Conservation (phyloP, 768 basidiomycete genomes). For the Royoungia palumana region DNA sequence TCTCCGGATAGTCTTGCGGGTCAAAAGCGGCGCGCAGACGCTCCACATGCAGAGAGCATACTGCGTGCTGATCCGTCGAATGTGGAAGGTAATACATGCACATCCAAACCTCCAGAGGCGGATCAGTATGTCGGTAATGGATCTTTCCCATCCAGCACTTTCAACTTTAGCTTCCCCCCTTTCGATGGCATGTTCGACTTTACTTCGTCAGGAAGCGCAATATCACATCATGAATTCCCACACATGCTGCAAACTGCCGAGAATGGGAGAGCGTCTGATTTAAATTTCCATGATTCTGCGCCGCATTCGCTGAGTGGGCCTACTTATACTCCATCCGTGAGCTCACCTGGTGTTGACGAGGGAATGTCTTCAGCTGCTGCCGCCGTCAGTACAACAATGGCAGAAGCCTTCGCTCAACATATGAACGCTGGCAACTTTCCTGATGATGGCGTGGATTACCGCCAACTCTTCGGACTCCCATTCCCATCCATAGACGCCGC, state of each 20-base stretch:
- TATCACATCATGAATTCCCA: conserved; percentile 36
- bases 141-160: conserved; percentile 64
- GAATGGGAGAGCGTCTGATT: conserved; percentile 26
- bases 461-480: conserved; percentile 60
- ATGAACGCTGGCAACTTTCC: conserved; percentile 50
- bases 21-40: conserved; percentile 77
- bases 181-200: conserved; percentile 64
- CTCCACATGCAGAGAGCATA: conserved; percentile 77
- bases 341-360: conserved; percentile 36
- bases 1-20: conserved; percentile 62
- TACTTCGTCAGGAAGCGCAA: conserved; percentile 32
- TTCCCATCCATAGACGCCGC: conserved; percentile 53
- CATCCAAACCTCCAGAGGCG: conserved; percentile 31
- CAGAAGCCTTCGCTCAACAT: conserved; percentile 65
- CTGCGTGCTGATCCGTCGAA: conserved; percentile 74
- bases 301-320: conserved; percentile 28
- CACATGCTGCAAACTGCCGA: conserved; percentile 31
- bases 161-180: conserved; percentile 70
- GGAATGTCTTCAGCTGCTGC: conserved; percentile 65
- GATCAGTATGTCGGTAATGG: conserved; percentile 41
- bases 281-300: conserved; percentile 31
- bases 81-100: conserved; percentile 37
- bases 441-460: conserved; percentile 64
- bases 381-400: conserved; percentile 66
- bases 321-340: conserved; percentile 36